Percentiles rank a stretch among this genome's conserved stretches.
phyloP scores from a whole-genome alignment of 2,329 filamentous ascomycete genomes.

The Parafenestella ontariensis region DNA sequence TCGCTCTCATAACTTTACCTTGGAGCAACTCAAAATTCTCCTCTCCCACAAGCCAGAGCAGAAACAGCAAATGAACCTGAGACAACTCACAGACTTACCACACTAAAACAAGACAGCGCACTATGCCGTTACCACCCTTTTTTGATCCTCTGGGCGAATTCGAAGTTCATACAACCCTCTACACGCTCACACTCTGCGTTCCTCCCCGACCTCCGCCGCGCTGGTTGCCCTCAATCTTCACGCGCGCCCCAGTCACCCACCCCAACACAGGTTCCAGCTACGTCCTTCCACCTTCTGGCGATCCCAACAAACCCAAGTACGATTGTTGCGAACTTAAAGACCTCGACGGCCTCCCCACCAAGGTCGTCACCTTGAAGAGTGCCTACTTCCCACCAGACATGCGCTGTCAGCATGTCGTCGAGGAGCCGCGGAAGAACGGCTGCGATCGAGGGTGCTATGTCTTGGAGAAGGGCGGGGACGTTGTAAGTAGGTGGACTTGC shows the following conservation, averaged over 20 bases:
- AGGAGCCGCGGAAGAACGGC: neutral
- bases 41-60: neutral
- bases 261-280: conserved; percentile 4
- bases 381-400: conserved; percentile 22
- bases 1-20: neutral
- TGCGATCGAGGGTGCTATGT: conserved; percentile 38
- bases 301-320: conserved; percentile 17
- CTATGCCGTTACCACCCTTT: conserved; percentile 5
- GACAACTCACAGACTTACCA: too few species aligned
- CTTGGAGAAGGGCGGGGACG: conserved; percentile 31
- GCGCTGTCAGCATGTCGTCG: conserved; percentile 31
- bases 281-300: conserved; percentile 13
- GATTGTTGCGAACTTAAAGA: conserved; percentile 20
- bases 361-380: conserved; percentile 17
- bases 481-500: conserved; percentile 20
- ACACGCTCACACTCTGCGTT: conserved; percentile 28
- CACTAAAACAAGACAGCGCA: neutral
- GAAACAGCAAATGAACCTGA: too few species aligned
- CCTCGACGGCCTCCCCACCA: conserved; percentile 22
- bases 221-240: conserved; percentile 26
- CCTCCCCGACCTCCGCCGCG: conserved; percentile 26
- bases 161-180: conserved; percentile 27
- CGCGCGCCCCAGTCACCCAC: conserved; percentile 8
- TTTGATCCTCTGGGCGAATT: conserved; percentile 29
- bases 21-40: neutral